These are phyloP conservation scores for Coniophora puteana DNA, from an alignment of 1,284 basidiomycete species.

Conservation along the genomic window DNA sequence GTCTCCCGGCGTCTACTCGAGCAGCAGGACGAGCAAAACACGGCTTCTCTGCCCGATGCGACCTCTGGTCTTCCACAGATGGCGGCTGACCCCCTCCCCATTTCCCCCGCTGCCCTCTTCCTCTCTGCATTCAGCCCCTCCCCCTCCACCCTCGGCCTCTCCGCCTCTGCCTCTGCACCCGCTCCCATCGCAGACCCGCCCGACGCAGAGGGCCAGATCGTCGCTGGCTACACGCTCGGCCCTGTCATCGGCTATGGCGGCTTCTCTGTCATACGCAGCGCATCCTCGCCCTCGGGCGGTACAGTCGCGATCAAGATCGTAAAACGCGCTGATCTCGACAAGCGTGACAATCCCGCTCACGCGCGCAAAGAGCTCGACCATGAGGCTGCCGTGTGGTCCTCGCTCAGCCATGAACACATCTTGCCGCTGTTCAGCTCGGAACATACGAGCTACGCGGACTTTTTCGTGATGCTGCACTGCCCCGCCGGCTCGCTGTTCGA, in stretches of 20 bases:
- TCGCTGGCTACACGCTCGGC: conserved; percentile 77
- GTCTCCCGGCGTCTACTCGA: no score
- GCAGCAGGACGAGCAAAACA: no score
- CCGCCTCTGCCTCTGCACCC: no score
- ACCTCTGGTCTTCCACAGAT: conserved; percentile 10
- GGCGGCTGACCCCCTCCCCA: conserved; percentile 22
- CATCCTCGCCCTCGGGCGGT: conserved; percentile 62
- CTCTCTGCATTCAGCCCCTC: conserved; percentile 62
- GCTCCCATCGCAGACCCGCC: conserved; percentile 28
- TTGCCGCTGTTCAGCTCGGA: conserved; percentile 76
- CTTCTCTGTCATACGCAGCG: conserved; percentile 83
- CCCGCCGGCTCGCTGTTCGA: conserved; percentile 85
- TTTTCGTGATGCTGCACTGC: conserved; percentile 81
- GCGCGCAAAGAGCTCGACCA: conserved; percentile 62
- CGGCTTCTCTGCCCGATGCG: no score
- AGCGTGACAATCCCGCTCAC: conserved; percentile 42
- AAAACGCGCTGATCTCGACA: conserved; percentile 47
- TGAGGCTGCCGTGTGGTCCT: conserved; percentile 79
- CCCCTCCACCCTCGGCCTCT: no score
- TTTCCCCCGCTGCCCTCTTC: conserved; percentile 78
- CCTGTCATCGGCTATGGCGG: conserved; percentile 79
- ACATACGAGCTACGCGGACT: conserved; percentile 69
- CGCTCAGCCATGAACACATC: conserved; percentile 73
- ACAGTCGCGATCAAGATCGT: conserved; percentile 84
- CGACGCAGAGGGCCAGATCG: conserved; percentile 56